Base-by-base conservation (phyloP, 1,284 basidiomycete genomes). In the Puccinia coronata region DNA sequence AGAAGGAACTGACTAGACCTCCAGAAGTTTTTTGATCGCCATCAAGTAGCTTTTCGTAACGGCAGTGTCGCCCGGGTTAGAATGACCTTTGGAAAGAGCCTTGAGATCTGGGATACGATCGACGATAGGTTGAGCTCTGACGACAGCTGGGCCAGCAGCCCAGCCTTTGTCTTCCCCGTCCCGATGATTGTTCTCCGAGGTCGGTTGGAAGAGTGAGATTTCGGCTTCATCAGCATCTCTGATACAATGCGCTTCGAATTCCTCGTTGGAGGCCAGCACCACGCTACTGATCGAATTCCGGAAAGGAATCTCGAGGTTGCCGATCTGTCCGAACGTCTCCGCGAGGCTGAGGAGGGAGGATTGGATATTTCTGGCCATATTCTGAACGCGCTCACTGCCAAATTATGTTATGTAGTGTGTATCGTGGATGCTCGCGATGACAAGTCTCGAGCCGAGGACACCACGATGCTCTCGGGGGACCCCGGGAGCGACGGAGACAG, bases 211-310 rank as follows among this genome's bases (percentile, higher is more conserved):
- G 43, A 81, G 47, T 4, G 72, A 81, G 25, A 74, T 5, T 69
- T 81, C 80, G 49, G 70, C 59, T 36, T 81, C 71, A 59, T 81
- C 53, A 1, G 72, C 80, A 53, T 81, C 80, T 49, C 80, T 65
- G 20, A 81, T 73, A 34, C 53, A 81, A 34, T 34, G 39, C 18
- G 31, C 43, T 69, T 81, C 80, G 34, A 81, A 81, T 69, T 81
- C 61, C 16, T 81, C 80, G 41, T 61, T 67, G 25, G 59, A 55
- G 4, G 72, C 70, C 39, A 81, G 51, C n/a, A 51, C 80, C 25
- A 70, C 59, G 41, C 28, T 34, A 25, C 69, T 61, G 36, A 81
- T 73, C 41, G 80, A 23, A 28, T 49, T 53, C 28, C 72, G 41
- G 39, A 81, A 41, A 39, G 31, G 55, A 65, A 80, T 73, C 25